Percentiles rank a stretch among this genome's conserved stretches.
Conservation (phyloP, 306 rosid genomes). For the Prunus persica region DNA sequence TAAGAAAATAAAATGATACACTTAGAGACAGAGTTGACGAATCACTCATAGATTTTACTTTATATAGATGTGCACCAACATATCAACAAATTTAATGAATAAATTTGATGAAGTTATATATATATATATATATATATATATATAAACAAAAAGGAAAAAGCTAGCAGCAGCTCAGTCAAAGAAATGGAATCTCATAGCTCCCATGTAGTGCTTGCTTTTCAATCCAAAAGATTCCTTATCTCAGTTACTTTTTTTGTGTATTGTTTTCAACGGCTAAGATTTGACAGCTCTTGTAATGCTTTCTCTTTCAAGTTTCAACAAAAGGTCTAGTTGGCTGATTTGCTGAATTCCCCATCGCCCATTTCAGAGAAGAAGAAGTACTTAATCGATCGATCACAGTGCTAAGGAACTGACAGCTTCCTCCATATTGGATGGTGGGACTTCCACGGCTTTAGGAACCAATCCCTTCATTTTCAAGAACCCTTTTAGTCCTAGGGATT, state of each 20-base stretch:
- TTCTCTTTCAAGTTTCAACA: not conserved
- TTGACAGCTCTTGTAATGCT: not conserved
- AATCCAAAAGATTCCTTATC: not conserved
- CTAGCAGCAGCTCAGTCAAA: no score
- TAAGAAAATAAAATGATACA: no score
- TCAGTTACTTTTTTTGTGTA: not conserved
- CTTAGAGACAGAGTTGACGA: no score
- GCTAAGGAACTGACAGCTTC: not conserved
- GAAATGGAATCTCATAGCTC: not conserved
- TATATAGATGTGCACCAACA: no score
- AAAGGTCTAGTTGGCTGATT: not conserved
- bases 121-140: no score
- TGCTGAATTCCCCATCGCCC: slow-evolving; percentile 16
- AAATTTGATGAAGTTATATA: no score
- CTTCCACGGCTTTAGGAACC: slow-evolving; percentile 8
- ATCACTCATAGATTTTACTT: no score
- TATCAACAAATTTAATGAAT: no score
- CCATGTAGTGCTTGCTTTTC: not conserved
- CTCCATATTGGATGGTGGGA: slow-evolving; percentile 2
- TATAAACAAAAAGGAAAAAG: no score
- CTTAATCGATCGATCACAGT: no score
- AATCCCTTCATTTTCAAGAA: slow-evolving; percentile 10
- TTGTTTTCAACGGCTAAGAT: not conserved
- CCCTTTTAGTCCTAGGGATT: not conserved
- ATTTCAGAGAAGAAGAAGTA: not conserved